Conservation (phyloP, 306 rosid genomes). For the Albizia julibrissin region DNA sequence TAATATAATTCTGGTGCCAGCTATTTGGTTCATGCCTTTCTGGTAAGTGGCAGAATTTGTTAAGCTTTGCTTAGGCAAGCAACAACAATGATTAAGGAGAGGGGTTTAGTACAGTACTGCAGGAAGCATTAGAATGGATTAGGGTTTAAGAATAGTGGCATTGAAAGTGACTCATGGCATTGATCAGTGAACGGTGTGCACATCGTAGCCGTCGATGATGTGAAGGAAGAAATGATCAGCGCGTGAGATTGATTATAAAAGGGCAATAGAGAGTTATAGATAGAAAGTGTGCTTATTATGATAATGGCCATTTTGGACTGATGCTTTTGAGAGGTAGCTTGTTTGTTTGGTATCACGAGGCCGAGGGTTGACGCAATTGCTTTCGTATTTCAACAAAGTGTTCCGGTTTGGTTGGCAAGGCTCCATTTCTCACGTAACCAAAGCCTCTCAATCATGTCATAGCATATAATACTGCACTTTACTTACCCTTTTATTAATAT, state of each 20-base stretch:
- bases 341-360: background rate
- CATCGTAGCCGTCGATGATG: background rate
- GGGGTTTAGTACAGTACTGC: background rate
- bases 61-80: background rate
- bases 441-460: background rate
- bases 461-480: too few relatives aligned
- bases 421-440: background rate
- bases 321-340: background rate
- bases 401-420: background rate
- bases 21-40: background rate
- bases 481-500: too few relatives aligned
- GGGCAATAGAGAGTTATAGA: background rate
- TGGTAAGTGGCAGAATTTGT: background rate
- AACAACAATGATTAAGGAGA: background rate
- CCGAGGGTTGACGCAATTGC: background rate
- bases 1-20: background rate
- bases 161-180: background rate
- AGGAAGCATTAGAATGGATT: background rate
- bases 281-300: background rate
- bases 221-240: background rate
- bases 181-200: background rate
- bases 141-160: background rate
- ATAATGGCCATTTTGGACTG: conserved; percentile 40
- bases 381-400: background rate
- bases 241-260: background rate